Evolutionary conservation across 2,329 filamentous ascomycete genomes (phyloP).

Genomic region (Dactylonectria estremocensis): DNA sequence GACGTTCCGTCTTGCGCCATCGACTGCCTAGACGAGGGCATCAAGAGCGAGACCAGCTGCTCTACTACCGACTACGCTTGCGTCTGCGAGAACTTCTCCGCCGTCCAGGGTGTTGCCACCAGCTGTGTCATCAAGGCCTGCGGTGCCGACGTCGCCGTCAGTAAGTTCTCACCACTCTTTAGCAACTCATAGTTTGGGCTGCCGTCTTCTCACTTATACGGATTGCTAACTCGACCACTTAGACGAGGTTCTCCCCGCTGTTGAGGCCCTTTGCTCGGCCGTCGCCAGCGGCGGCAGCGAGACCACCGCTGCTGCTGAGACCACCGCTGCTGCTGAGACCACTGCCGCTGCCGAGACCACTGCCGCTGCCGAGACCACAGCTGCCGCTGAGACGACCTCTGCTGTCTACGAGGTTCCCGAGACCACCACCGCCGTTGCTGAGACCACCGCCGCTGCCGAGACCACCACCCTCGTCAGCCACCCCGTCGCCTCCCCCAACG

Average conservation of each 20-base stretch:
- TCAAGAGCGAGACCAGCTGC: conserved; percentile 52
- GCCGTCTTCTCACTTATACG: not conserved
- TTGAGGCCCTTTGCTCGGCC: conserved; percentile 52
- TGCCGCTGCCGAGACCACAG: conserved; percentile 19
- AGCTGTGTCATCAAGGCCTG: conserved; percentile 56
- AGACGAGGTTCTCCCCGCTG: conserved; percentile 59
- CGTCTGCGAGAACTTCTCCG: conserved; percentile 53
- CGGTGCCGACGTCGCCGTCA: conserved; percentile 55
- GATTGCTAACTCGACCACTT: conserved; percentile 35
- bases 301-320: conserved; percentile 27
- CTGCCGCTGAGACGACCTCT: conserved; percentile 22
- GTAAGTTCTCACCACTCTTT: conserved; percentile 49
- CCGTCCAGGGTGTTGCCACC: conserved; percentile 52
- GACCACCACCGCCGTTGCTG: conserved; percentile 26
- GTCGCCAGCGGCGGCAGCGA: conserved; percentile 26
- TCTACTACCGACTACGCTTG: conserved; percentile 53
- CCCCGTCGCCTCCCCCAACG: conserved; percentile 35
- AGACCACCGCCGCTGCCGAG: conserved; percentile 31
- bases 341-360: conserved; percentile 28
- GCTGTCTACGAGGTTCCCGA: conserved; percentile 8
- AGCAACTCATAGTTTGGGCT: not conserved
- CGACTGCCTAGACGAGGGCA: conserved; percentile 54
- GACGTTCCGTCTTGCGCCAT: conserved; percentile 58
- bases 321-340: conserved; percentile 25
- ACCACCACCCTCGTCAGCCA: conserved; percentile 16